Base-by-base conservation (phyloP, 352 stramenopile genomes). In the Globisporangium emineosum region DNA sequence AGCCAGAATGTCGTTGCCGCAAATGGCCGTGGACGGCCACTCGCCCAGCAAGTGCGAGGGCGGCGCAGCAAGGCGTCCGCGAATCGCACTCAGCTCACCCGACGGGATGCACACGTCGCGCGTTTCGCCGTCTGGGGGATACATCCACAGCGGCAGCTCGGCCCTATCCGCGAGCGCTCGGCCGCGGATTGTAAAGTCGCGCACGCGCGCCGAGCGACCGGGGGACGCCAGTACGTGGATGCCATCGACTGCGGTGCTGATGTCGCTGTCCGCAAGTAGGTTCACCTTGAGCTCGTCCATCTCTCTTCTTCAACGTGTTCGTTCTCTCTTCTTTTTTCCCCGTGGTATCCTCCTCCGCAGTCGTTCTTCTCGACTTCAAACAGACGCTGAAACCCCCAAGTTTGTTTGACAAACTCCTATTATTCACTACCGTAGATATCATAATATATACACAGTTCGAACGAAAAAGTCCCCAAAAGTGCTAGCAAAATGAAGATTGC, bases 1-100 rank as follows among this genome's bases (percentile, higher is more conserved):
- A 42, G 82, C 86, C n/a, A 97, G 65, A 61, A 98, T 96, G 56
- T 98, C 91, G 62, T 98, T 98, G 13, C 92, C 92, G 59, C 85
- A 96, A 60, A 98, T 97, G 35, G 86, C 86, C 5, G 91, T 98
- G 15, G 91, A 90, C 32, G 81, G 80, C 77, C 89, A 96, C 72
- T 97, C 81, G 30, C 77, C 69, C 27, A 97, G 71, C 61, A 72
- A 62, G 15, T 73, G 64, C 30, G 71, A 66, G 15, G 52, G 52
- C 0, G 71, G 71, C 17, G 43, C 45, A 10, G 74, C 59, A 4
- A 84, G 60, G 6, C 58, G 60, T 3, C 66, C 61, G 23, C 70
- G 73, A 15, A 77, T 73, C 42, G 65, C 66, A 50, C 62, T 63
- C 0, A 82, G 55, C 17, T 75, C 60, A 19, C 72, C 61, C 4